Evolutionary conservation across 371 early-diverging fungal genomes (phyloP).

Genomic region (Rhizopus delemar): DNA sequence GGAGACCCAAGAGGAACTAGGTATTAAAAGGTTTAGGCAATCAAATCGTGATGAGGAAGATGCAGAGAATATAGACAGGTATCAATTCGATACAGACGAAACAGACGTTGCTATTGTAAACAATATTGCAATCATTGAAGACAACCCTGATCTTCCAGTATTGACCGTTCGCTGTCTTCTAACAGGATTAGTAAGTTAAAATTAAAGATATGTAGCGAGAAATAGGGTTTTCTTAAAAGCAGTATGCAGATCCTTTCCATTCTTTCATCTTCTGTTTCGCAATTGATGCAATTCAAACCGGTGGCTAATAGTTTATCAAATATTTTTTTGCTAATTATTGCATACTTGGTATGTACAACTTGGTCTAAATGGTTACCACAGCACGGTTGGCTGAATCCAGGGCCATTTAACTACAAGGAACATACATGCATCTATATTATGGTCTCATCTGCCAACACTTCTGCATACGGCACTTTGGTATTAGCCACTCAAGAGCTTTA

Average conservation of each 20-base stretch:
- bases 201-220: too few species aligned
- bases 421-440: slow-evolving; percentile 44
- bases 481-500: slow-evolving; percentile 58
- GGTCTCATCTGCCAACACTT: slow-evolving; percentile 39
- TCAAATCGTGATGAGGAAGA: too few species aligned
- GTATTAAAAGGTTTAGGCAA: too few species aligned
- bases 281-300: slow-evolving; percentile 48
- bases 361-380: slow-evolving; percentile 34
- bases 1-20: too few species aligned
- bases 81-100: slow-evolving; percentile 3
- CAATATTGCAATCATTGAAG: slow-evolving; percentile 36
- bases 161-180: slow-evolving; percentile 38
- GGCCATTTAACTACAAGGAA: slow-evolving; percentile 49
- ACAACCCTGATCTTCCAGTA: slow-evolving; percentile 30
- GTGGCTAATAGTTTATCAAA: slow-evolving; percentile 39
- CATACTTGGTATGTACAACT: slow-evolving; percentile 37
- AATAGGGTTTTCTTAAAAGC: background rate
- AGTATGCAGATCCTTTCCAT: slow-evolving; percentile 30
- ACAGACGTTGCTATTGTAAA: slow-evolving; percentile 38
- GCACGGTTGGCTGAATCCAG: slow-evolving; percentile 45
- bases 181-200: slow-evolving; percentile 31
- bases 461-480: slow-evolving; percentile 53
- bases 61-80: too few species aligned
- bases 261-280: slow-evolving; percentile 43
- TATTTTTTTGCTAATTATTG: slow-evolving; percentile 46